phyloP scores from a whole-genome alignment of 257 asterid species.

The Ocimum tenuiflorum region DNA sequence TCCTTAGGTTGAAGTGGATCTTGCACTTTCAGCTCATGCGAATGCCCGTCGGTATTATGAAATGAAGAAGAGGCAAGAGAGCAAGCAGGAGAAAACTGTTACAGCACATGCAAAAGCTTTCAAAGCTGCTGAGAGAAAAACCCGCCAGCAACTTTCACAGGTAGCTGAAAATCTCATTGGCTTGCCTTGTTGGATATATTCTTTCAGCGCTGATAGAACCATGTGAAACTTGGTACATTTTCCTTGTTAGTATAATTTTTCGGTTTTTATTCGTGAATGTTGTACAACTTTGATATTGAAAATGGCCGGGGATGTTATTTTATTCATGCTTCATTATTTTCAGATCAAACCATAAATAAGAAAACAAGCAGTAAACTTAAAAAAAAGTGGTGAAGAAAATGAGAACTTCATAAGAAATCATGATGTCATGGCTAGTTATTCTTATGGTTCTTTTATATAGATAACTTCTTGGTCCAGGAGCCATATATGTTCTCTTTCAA shows the following conservation, averaged over 20 bases:
- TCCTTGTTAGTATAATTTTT: neutral
- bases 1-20: constrained; percentile 89
- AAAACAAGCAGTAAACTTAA: neutral
- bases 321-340: constrained; percentile 6
- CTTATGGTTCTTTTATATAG: neutral
- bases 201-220: neutral
- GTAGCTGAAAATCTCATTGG: constrained; percentile 39
- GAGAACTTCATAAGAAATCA: neutral
- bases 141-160: constrained; percentile 87
- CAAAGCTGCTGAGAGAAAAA: constrained; percentile 94
- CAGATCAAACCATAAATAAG: neutral
- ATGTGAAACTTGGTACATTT: neutral
- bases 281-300: neutral
- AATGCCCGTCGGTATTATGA: constrained; percentile 97
- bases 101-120: constrained; percentile 95
- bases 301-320: neutral
- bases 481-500: constrained; percentile 5
- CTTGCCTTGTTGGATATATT: constrained; percentile 6
- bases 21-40: constrained; percentile 98
- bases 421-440: constrained; percentile 4
- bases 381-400: neutral
- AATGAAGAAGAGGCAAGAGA: constrained; percentile 90
- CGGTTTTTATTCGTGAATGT: neutral
- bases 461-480: constrained; percentile 12
- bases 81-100: constrained; percentile 87